Evolutionary conservation across 768 basidiomycete genomes (phyloP), one percentile per base, ranked within the genome.

Genomic region (Polyporus arcularius): DNA sequence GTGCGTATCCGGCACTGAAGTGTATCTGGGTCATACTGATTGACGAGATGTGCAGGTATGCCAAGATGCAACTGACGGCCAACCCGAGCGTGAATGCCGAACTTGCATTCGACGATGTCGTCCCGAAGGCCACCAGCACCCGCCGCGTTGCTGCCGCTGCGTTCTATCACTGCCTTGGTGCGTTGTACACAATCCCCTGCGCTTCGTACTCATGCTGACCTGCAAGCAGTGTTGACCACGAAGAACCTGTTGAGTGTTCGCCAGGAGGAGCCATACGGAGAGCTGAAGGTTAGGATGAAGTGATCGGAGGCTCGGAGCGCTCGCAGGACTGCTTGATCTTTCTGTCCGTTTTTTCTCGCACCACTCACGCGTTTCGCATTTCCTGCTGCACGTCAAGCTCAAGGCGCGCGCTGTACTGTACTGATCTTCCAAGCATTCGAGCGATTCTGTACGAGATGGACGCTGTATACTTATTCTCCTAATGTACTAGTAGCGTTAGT

Each of bases 111-210:
- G 84, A 88, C 59, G 79, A 78, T 35, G 79, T 94, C 38, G 88
- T 85, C 10, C 90, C 90, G 10, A 81, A 75, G 62, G 70, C 74
- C 46, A 83, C 87, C 1, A 91, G 87, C 66, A 90, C 88, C 4
- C 80, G 83, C 10, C 90, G 87, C 68, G 88, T 94, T 40, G 92
- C 90, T 10, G 86, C 92, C 9, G 84, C 89, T 15, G 92, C 86
- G 4, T 87, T 94, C 71, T 92, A 94, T 72, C 90, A 94, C 65
- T 92, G 91, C 70, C 79, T 94, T 45, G 91, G 92, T 92, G 60
- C 39, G 73, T 66, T 7, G 18, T 9, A 1, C 9, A 16, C 16
- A 39, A 38, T 8, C 58, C 46, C 39, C 35, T n/a, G 46, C 10
- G 26, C 48, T 57, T 32, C n/a, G 5, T 1, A 26, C 2, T 2